Base-by-base conservation (phyloP, 768 basidiomycete species). In the Termitomyces sp. region DNA sequence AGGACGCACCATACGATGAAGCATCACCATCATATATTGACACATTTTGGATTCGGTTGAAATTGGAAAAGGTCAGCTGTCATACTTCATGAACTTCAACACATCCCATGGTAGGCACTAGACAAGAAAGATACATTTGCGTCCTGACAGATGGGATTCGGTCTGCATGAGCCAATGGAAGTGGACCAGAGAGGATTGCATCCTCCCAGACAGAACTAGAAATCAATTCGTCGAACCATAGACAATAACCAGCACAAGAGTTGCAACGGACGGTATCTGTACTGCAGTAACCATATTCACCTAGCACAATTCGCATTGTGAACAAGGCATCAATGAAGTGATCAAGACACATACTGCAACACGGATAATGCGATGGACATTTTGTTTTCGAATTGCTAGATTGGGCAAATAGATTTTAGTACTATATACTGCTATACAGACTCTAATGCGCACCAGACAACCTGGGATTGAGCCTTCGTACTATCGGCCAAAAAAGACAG, bases 151-250 rank as follows among this genome's bases (percentile, higher is more conserved):
- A 92, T 68, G 0, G 92, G 92, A 46, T 78, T 80, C 1, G 90
- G 89, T 49, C 67, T 70, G 73, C 90, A 94, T 0, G 91, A 90
- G 57, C 73, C 72, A 39, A 87, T 70, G 3, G 79, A 68, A 64
- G 84, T 65, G 6, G 92, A 94, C 44, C 76, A 72, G 31, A 91
- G 76, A 20, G 92, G 90, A 65, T 94, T 84, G 74, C 92, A 94
- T n/a, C 92, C 92, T 48, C 89, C 90, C 34, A 92, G 75, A 67
- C 92, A 93, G 69, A 85, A 93, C 85, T 90, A 63, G 31, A 60
- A 24, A 28, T 46, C 39, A 41, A 39, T 37, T 36, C 22, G 24
- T 50, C 44, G 60, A 36, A 13, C 26, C 59, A 26, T 58, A 54
- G 50, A 42, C 24, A 56, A 24, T 28, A 28, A 39, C 16, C 51